phyloP scores from a whole-genome alignment of 371 early-diverging fungal species.

The Mortierella sp. region DNA sequence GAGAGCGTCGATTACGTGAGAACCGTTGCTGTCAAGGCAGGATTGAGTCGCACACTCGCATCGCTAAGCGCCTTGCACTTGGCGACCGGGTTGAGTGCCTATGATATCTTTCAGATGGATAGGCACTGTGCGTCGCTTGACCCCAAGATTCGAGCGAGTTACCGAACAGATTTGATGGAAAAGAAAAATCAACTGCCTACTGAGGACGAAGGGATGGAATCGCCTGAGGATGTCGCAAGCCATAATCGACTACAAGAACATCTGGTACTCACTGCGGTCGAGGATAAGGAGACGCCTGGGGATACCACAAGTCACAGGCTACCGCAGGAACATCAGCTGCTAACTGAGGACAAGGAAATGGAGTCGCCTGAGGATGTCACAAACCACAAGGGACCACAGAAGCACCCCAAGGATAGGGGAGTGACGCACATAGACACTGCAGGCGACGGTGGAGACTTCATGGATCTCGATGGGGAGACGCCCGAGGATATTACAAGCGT shows the following conservation, averaged over 20 bases:
- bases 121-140: background rate
- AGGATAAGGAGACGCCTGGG: background rate
- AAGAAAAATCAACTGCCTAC: background rate
- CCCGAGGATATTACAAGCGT: background rate
- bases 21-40: background rate
- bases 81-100: background rate
- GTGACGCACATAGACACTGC: background rate
- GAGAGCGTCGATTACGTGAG: background rate
- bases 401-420: background rate
- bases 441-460: background rate
- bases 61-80: background rate
- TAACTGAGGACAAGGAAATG: background rate
- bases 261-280: background rate
- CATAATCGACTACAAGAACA: background rate
- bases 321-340: too few species aligned
- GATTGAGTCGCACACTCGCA: slow-evolving; percentile 11
- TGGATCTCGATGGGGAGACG: background rate
- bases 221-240: background rate
- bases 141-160: background rate
- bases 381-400: background rate
- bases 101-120: slow-evolving; percentile 29
- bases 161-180: slow-evolving; percentile 27
- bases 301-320: background rate
- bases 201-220: background rate
- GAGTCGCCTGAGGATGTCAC: background rate